These are phyloP conservation scores for Ceratocystis papillata DNA, from an alignment of 2,329 filamentous ascomycete species.

Conservation along the genomic window DNA sequence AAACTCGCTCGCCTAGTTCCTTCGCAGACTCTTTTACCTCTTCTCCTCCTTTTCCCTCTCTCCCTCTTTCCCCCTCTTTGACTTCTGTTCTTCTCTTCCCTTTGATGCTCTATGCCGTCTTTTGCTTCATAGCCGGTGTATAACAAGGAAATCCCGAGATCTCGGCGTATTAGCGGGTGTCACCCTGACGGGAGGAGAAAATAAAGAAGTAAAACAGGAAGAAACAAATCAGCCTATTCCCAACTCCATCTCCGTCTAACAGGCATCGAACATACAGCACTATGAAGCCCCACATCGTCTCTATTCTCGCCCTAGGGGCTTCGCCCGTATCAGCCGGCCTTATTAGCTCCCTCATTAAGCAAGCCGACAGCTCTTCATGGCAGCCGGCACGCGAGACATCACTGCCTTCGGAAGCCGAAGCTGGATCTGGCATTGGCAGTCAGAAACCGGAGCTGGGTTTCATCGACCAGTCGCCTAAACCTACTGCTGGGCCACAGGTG, in stretches of 20 bases:
- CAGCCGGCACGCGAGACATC: slow-evolving; percentile 29
- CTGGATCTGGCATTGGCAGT: neutral
- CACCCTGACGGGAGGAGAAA: too few species aligned
- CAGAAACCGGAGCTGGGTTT: slow-evolving; percentile 15
- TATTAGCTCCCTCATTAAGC: slow-evolving; percentile 25
- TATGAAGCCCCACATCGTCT: neutral
- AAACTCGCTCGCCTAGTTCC: neutral
- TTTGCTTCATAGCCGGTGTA: neutral
- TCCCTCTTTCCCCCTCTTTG: neutral
- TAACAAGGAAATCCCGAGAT: neutral
- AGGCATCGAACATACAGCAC: neutral
- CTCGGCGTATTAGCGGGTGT: neutral
- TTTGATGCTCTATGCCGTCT: neutral
- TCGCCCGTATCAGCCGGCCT: slow-evolving; percentile 27
- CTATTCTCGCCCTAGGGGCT: slow-evolving; percentile 1
- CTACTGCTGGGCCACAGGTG: slow-evolving; percentile 29
- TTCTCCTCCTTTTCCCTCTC: neutral
- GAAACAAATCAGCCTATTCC: too few species aligned
- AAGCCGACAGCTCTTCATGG: slow-evolving; percentile 29
- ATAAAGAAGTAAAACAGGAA: neutral
- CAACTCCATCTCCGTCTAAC: neutral
- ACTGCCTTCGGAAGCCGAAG: slow-evolving; percentile 18
- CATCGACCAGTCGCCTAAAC: slow-evolving; percentile 29
- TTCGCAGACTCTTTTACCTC: neutral
- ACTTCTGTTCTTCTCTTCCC: neutral